Evolutionary conservation across 108 stramenopile genomes (phyloP).

Genomic region (Mediolabrus comicus): DNA sequence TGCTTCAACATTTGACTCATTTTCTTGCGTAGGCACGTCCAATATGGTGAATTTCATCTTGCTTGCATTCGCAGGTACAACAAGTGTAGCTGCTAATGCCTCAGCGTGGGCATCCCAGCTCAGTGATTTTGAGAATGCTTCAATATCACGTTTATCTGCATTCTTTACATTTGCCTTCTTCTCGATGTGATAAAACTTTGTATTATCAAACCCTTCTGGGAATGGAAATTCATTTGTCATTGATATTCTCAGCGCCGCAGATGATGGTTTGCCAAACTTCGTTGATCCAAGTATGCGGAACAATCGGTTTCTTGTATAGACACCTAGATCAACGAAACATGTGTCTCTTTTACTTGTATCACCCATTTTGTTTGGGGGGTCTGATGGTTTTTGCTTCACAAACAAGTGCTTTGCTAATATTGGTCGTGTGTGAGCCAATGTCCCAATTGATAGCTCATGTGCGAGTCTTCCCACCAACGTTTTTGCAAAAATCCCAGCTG

Average conservation of each 20-base stretch:
- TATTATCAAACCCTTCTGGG: conserved; percentile 47
- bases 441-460: conserved; percentile 63
- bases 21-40: conserved; percentile 9
- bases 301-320: conserved; percentile 90
- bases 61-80: conserved; percentile 64
- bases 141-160: conserved; percentile 5
- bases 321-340: conserved; percentile 89
- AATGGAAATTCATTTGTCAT: conserved; percentile 56
- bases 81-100: conserved; percentile 67
- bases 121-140: conserved; percentile 21
- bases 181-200: conserved; percentile 48
- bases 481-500: conserved; percentile 76
- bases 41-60: conserved; percentile 41
- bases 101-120: conserved; percentile 71
- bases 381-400: conserved; percentile 51
- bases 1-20: neutral
- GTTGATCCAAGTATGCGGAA: conserved; percentile 89
- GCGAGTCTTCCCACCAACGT: conserved; percentile 61
- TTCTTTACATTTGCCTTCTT: neutral
- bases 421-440: conserved; percentile 24
- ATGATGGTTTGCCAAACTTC: conserved; percentile 80
- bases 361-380: neutral
- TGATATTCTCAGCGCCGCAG: conserved; percentile 65
- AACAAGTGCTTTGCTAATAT: conserved; percentile 63
- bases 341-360: conserved; percentile 10